These are phyloP conservation scores for Selaginella moellendorffii DNA, from an alignment of 75 land plant genomes.

Conservation along the genomic window DNA sequence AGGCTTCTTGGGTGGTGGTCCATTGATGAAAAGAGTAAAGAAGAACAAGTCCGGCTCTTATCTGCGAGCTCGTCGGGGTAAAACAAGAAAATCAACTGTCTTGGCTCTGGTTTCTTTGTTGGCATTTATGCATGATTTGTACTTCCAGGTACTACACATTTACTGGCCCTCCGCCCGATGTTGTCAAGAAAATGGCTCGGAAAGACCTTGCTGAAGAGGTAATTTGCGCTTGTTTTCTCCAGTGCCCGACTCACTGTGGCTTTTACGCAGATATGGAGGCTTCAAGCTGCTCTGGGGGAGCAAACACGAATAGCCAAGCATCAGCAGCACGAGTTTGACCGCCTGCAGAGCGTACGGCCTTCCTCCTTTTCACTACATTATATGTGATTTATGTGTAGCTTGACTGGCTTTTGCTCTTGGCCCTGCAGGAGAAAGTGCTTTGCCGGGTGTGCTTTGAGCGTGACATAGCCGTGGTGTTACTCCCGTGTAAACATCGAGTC, in stretches of 20 bases:
- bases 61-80: conserved; percentile 50
- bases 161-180: conserved; percentile 52
- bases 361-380: background rate
- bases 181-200: conserved; percentile 85
- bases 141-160: conserved; percentile 63
- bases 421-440: conserved; percentile 71
- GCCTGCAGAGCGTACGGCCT: conserved; percentile 66
- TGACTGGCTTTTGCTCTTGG: background rate
- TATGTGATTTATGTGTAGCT: background rate
- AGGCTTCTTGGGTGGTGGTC: conserved; percentile 99
- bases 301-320: conserved; percentile 74
- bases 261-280: conserved; percentile 57
- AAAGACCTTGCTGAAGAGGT: conserved; percentile 82
- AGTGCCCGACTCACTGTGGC: background rate
- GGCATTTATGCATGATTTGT: conserved; percentile 1
- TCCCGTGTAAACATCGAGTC: conserved; percentile 80
- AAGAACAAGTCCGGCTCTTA: conserved; percentile 71
- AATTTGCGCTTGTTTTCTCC: background rate
- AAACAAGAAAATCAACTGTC: too few species aligned
- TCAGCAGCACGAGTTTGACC: conserved; percentile 78
- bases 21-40: conserved; percentile 87
- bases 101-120: background rate
- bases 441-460: conserved; percentile 82
- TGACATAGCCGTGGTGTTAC: conserved; percentile 62
- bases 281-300: conserved; percentile 83